Evolutionary conservation across 2,329 filamentous ascomycete genomes (phyloP).

Genomic region (Pseudogymnoascus sp.): DNA sequence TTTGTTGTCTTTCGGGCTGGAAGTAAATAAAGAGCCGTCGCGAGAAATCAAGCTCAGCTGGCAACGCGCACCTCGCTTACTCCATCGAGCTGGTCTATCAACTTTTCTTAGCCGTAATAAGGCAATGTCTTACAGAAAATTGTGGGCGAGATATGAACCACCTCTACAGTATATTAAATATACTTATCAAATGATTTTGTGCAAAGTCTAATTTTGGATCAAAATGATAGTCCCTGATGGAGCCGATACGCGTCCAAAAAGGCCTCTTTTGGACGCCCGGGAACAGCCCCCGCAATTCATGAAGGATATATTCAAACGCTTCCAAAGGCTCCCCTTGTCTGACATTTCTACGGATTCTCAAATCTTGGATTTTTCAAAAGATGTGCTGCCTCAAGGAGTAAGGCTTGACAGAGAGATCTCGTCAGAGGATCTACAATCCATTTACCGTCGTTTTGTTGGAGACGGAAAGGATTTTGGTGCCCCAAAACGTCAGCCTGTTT

Average conservation of each 20-base stretch:
- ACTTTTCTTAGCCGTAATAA: not conserved
- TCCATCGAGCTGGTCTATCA: conserved; percentile 1
- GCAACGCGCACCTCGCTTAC: conserved; percentile 9
- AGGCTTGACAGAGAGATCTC: conserved; percentile 36
- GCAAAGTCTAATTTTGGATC: not conserved
- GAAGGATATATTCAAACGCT: conserved; percentile 66
- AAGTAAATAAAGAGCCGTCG: conserved; percentile 10
- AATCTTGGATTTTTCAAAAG: conserved; percentile 45
- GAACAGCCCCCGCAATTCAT: conserved; percentile 67
- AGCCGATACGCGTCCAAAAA: not conserved
- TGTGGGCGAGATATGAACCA: not conserved
- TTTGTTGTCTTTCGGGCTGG: conserved; percentile 8
- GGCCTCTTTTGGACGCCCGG: conserved; percentile 58
- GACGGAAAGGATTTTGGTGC: conserved; percentile 19
- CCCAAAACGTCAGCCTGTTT: conserved; percentile 38
- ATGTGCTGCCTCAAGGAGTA: conserved; percentile 13
- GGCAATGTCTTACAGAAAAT: not conserved
- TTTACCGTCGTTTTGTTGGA: conserved; percentile 35
- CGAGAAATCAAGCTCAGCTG: conserved; percentile 8
- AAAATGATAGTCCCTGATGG: not conserved
- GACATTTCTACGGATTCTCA: conserved; percentile 46
- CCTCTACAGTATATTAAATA: not conserved
- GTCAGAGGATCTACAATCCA: conserved; percentile 35
- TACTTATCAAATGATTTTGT: not conserved
- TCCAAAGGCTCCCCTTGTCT: conserved; percentile 51